Conservation (phyloP, 1,139 yeast genomes). For the Debaryomyces sp. region DNA sequence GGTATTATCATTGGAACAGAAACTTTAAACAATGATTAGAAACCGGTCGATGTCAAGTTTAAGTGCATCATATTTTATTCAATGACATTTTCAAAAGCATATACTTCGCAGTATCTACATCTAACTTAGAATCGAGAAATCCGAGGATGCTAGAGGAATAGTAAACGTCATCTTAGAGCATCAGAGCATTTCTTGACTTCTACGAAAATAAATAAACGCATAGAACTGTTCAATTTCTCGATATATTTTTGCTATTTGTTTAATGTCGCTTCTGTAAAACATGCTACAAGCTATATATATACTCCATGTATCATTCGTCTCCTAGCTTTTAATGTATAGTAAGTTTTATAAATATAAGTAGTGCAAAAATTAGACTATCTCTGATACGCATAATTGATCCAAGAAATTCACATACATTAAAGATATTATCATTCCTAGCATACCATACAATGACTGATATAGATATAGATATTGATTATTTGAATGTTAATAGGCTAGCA, state of each 20-base stretch:
- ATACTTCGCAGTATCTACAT: neutral
- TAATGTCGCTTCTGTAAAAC: neutral
- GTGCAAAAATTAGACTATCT: neutral
- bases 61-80: neutral
- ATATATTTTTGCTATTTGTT: neutral
- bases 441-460: conserved; percentile 1
- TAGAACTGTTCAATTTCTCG: no score
- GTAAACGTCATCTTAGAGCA: neutral
- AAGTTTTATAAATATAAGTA: neutral
- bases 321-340: neutral
- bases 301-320: neutral
- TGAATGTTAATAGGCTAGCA: conserved; percentile 14
- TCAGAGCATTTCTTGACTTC: neutral
- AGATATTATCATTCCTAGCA: neutral
- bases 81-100: neutral
- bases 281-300: neutral
- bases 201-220: neutral
- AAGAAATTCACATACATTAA: neutral
- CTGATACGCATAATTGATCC: neutral
- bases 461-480: conserved; percentile 13
- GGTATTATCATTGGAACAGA: neutral
- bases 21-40: neutral
- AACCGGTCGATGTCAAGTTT: neutral
- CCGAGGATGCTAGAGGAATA: neutral
- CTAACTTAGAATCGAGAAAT: neutral